Conservation (phyloP, 2,329 filamentous ascomycete genomes). For the Aspergillus ochraceus region DNA sequence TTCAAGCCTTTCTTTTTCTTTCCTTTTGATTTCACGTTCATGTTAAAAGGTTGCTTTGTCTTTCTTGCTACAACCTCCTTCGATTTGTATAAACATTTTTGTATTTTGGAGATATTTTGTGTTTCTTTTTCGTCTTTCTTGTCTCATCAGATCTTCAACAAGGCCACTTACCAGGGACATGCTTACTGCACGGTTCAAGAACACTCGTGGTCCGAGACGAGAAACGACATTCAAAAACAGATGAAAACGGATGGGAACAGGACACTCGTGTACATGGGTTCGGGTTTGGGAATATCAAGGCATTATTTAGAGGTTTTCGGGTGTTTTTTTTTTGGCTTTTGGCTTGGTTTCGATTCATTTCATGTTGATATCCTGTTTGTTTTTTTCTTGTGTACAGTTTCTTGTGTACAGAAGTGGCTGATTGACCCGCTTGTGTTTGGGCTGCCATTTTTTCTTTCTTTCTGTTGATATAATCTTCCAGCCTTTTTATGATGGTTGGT, state of each 20-base stretch:
- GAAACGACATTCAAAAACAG: neutral
- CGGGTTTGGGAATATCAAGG: neutral
- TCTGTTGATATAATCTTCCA: neutral
- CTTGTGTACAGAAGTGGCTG: neutral
- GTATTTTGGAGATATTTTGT: neutral
- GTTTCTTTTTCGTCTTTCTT: neutral
- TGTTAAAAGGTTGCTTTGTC: neutral
- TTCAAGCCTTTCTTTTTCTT: neutral
- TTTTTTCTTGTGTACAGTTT: neutral
- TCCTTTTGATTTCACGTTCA: neutral
- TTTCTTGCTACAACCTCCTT: neutral
- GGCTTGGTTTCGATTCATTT: neutral
- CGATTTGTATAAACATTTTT: constrained; percentile 1
- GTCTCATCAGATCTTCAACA: neutral
- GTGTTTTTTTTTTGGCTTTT: neutral
- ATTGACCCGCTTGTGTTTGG: neutral
- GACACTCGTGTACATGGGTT: neutral
- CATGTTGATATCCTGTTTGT: neutral
- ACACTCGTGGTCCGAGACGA: neutral
- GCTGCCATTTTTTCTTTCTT: neutral
- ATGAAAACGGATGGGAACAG: neutral
- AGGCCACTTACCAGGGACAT: neutral
- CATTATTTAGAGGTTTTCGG: neutral
- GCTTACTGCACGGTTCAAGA: neutral
- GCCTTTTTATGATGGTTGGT: neutral